Percentiles rank a stretch among this genome's conserved stretches.
These are phyloP conservation scores for Oryza rufipogon DNA, from an alignment of 176 grass and related monocot genomes.

Conservation along the genomic window DNA sequence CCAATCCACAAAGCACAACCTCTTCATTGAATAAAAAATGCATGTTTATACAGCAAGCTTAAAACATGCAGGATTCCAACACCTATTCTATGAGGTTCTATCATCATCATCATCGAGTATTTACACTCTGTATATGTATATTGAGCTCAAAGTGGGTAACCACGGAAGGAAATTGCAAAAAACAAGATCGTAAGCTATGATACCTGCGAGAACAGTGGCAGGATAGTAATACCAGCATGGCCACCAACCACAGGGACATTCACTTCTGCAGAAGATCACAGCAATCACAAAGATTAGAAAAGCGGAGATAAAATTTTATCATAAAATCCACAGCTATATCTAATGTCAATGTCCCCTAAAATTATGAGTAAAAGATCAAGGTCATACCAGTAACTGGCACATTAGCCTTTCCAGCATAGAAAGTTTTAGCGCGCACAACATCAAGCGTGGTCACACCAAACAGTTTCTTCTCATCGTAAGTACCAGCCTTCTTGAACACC, in stretches of 20 bases:
- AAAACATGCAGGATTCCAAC: not conserved
- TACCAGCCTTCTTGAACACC: slow-evolving; percentile 94
- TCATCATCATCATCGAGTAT: not conserved
- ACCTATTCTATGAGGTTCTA: not conserved
- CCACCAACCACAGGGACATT: slow-evolving; percentile 89
- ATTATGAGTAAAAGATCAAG: not conserved
- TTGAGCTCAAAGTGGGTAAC: slow-evolving; percentile 5
- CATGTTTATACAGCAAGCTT: not conserved
- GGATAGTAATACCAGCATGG: slow-evolving; percentile 85
- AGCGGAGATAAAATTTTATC: no score
- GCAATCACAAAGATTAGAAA: not conserved
- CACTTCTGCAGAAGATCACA: slow-evolving; percentile 56
- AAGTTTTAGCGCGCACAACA: slow-evolving; percentile 88
- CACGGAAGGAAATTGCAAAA: not conserved
- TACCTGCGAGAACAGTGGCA: slow-evolving; percentile 93
- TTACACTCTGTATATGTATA: not conserved
- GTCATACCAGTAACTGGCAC: slow-evolving; percentile 68
- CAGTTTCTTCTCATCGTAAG: slow-evolving; percentile 83
- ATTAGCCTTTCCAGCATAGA: slow-evolving; percentile 80
- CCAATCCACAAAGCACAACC: not conserved
- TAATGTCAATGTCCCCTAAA: not conserved
- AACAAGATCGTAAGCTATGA: not conserved
- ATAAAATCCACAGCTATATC: not conserved
- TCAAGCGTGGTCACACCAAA: slow-evolving; percentile 96
- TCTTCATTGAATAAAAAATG: not conserved